These are phyloP conservation scores for Saccharomyces hybrid DNA, from an alignment of 1,139 yeast genomes.

Conservation along the genomic window DNA sequence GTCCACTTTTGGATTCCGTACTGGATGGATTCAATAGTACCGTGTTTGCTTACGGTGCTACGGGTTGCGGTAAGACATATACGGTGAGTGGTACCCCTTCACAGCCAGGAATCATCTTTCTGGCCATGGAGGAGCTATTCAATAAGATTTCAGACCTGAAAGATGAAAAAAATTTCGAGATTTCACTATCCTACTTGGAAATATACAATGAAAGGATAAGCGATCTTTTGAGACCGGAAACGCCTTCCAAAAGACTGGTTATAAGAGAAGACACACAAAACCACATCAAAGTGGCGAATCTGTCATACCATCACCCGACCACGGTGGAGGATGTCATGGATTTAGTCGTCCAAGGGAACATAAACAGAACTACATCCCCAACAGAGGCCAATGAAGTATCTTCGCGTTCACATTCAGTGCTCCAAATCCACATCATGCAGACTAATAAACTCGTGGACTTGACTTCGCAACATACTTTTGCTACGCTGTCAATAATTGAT, in stretches of 20 bases:
- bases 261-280: constrained; percentile 67
- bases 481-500: constrained; percentile 80
- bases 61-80: constrained; percentile 97
- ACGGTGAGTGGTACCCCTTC: constrained; percentile 74
- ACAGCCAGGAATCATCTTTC: constrained; percentile 73
- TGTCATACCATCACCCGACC: constrained; percentile 56
- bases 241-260: constrained; percentile 38
- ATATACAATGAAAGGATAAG: constrained; percentile 85
- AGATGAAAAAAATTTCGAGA: constrained; percentile 52
- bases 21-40: constrained; percentile 86
- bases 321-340: constrained; percentile 77
- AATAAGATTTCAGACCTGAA: constrained; percentile 46
- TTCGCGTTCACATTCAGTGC: constrained; percentile 87
- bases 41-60: constrained; percentile 94
- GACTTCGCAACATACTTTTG: constrained; percentile 61
- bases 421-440: constrained; percentile 70
- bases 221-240: constrained; percentile 62
- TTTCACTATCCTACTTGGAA: constrained; percentile 70
- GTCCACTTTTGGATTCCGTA: constrained; percentile 65
- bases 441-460: constrained; percentile 49
- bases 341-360: constrained; percentile 62
- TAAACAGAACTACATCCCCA: constrained; percentile 72
- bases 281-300: constrained; percentile 65
- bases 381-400: constrained; percentile 89
- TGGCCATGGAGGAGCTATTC: constrained; percentile 73